Base-by-base conservation (phyloP, 1,284 basidiomycete genomes). In the Austroboletus olivaceoglutinosus region DNA sequence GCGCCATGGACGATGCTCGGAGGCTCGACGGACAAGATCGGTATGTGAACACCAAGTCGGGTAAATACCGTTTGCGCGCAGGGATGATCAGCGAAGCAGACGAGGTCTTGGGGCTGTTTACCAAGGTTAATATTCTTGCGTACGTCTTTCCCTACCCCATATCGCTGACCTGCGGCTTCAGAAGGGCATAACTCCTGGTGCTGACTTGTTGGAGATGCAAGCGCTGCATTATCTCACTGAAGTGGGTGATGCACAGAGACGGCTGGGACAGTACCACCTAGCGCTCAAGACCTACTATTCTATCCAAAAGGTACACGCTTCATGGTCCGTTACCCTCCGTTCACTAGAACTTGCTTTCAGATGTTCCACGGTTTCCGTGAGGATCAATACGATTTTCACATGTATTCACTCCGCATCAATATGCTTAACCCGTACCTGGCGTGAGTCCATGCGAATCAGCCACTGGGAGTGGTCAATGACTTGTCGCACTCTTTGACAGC, bases 331-430 rank as follows among this genome's bases (percentile, higher is more conserved):
- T 53, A 19, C 23, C 46, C 33, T 47, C 27, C 30, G 15, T 45
- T 23, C 21, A 31, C 21, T 27, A 25, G 55, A 48, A 21, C 8
- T 16, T 47, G 18, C 38, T 41, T 34, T 33, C 11, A 92, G 85
- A 76, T 88, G 15, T 98, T 97, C 70, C 81, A 89, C 50, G 90
- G 91, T 50, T 83, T 93, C 57, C 91, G 95, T 63, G 93, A 98
- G 59, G 97, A 99, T 67, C 95, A 99, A 71, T 96, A 92, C 63
- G 97, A 99, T 70, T 99, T 99, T 78, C 97, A 99, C 69, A 86
- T 88, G 8, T 99, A 99, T 71, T 91, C 92, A 60, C 65, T 98
- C 62, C 85, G 97, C 42, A 93, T 92, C 62, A 91, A 89, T 67
- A 97, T 91, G 4, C 73, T 99, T 34, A 86, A 86, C 44, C 81